Evolutionary conservation across 1,284 basidiomycete species (phyloP).

Genomic region (Cutaneotrichosporon sp.): DNA sequence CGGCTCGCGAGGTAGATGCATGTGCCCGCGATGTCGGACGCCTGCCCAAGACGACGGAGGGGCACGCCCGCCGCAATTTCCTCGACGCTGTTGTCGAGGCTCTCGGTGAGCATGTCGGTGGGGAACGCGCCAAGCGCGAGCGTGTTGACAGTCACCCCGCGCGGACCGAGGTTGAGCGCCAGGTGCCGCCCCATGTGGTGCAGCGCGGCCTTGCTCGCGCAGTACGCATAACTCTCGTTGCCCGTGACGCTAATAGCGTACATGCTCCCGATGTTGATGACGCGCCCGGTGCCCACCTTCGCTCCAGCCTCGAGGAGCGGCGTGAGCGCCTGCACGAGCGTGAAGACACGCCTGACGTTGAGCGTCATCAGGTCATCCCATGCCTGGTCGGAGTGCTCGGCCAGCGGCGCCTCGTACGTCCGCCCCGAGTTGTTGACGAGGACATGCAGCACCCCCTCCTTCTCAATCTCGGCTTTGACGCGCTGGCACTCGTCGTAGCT

Average conservation of each 20-base stretch:
- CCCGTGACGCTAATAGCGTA: slow-evolving; percentile 61
- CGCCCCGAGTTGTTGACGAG: slow-evolving; percentile 54
- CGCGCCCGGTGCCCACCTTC: slow-evolving; percentile 57
- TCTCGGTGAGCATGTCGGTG: slow-evolving; percentile 58
- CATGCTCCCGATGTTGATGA: slow-evolving; percentile 68
- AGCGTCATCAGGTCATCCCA: slow-evolving; percentile 21
- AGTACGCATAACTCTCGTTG: slow-evolving; percentile 70
- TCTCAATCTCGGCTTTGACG: slow-evolving; percentile 57
- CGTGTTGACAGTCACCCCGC: slow-evolving; percentile 65
- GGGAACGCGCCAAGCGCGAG: slow-evolving; percentile 61
- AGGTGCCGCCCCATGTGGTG: slow-evolving; percentile 53
- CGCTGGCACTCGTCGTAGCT: slow-evolving; percentile 60
- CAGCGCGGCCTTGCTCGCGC: slow-evolving; percentile 62
- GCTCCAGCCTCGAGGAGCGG: slow-evolving; percentile 59
- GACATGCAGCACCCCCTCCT: slow-evolving; percentile 61
- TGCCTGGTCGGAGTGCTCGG: slow-evolving; percentile 13
- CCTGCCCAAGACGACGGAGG: slow-evolving; percentile 59
- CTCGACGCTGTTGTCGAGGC: slow-evolving; percentile 57
- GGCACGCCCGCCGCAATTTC: slow-evolving; percentile 57
- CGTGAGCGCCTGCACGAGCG: slow-evolving; percentile 5
- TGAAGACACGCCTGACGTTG: slow-evolving; percentile 14
- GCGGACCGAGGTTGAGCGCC: slow-evolving; percentile 61
- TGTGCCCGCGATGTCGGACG: slow-evolving; percentile 62
- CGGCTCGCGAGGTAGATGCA: slow-evolving; percentile 7
- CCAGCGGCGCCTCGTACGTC: slow-evolving; percentile 16